Base-by-base conservation (phyloP, 2,329 filamentous ascomycete species). In the Aquanectria penicillioides region DNA sequence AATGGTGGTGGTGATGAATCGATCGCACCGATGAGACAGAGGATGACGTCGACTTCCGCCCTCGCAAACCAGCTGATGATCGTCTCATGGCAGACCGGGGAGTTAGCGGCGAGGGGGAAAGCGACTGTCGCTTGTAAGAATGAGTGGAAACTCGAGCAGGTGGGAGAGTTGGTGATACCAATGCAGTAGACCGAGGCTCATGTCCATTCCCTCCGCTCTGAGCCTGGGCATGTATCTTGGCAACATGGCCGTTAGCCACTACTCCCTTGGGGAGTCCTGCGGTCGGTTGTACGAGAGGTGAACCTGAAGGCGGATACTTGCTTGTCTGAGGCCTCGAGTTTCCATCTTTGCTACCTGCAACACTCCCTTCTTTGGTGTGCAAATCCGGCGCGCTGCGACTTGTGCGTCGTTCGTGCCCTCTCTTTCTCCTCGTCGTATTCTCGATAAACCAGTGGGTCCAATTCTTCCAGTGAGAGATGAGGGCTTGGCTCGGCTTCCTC, bases 31-130 rank as follows among this genome's bases (percentile, higher is more conserved):
- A 97, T 1, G 93, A 97, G 13, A 99, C 89, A 0, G 94, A 98
- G 0, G 93, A 97, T 0, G 93, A 97, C 0, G 95, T 99, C 1
- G 94, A 98, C 74, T 98, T 98, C 60, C 95, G 88, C 31, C 95
- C 94, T 23, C 94, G 87, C 38, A 98, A 84, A 25, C 94, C 94
- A 37, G 85, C 87, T 5, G 93, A 97, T 3, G 92, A 88, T 29
- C 93, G 90, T 10, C 95, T 88, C 69, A 96, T 90, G 1, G 91
- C 92, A 5, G 92, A 93, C 33, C 93, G 90, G 4, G 95, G 94
- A 1, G 95, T 98, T 34, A 97, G 76, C 0, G 95, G 94, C 3
- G 89, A 90, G 0, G 95, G 95, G 0, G 93, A 97, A 9, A 96
- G 78, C 0, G 93, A 97, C 60, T 93, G 90, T 13, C 93, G 86